Conservation (phyloP, 2,329 filamentous ascomycete species). For the Ceratocystis eucalypticola region DNA sequence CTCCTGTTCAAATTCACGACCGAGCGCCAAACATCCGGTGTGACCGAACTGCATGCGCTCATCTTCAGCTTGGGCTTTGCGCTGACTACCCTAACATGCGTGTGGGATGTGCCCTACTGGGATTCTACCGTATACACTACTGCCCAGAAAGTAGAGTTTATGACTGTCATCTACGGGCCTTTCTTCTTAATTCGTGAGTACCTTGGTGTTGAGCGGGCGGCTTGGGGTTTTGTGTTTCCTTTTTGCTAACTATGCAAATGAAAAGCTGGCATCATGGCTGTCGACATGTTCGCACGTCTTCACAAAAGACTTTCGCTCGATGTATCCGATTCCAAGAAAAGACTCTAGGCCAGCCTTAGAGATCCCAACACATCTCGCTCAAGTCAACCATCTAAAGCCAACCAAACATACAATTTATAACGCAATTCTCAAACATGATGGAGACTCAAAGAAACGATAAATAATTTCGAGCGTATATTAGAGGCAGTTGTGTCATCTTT, state of each 20-base stretch:
- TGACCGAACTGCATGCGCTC: constrained; percentile 37
- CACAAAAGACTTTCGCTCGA: constrained; percentile 30
- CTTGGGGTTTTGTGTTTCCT: neutral
- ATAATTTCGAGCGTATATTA: neutral
- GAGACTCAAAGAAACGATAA: neutral
- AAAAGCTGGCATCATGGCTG: constrained; percentile 36
- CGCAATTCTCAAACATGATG: neutral
- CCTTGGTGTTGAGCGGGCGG: neutral
- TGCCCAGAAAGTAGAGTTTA: constrained; percentile 33
- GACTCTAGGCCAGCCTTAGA: constrained; percentile 4
- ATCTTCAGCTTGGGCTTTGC: constrained; percentile 39
- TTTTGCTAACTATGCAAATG: neutral
- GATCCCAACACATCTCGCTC: neutral
- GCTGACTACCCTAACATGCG: constrained; percentile 39
- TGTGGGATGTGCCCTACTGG: constrained; percentile 38
- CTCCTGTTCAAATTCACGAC: constrained; percentile 31
- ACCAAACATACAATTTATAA: too few relatives aligned
- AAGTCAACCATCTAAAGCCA: neutral
- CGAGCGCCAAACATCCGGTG: constrained; percentile 22
- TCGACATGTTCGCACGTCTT: constrained; percentile 43
- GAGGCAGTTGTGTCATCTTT: neutral
- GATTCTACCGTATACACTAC: constrained; percentile 32
- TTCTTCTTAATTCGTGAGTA: constrained; percentile 41
- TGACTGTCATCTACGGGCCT: constrained; percentile 38
- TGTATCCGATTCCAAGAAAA: constrained; percentile 19